A percentile compares a stretch with the other conserved stretches of the same genome.
Evolutionary conservation across 202 grass and related monocot genomes (phyloP).

Genomic region (Brachypodium distachyon): DNA sequence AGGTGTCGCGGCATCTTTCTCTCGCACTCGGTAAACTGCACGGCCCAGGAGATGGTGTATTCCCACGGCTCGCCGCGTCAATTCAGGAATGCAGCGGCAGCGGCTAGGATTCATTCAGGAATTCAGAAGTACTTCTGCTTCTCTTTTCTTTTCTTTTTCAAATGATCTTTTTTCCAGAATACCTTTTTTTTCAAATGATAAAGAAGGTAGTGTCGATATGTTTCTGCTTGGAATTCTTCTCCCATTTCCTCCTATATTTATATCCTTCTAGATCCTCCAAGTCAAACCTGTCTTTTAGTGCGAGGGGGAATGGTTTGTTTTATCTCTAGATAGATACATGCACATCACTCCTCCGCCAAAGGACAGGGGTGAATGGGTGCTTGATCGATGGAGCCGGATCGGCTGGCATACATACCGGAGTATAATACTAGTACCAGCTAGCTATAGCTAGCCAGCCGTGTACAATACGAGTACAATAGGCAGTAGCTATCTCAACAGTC

Average conservation of each 20-base stretch:
- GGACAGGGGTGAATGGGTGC: not conserved
- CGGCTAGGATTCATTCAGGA: too few relatives aligned
- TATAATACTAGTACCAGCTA: not conserved
- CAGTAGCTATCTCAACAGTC: not conserved
- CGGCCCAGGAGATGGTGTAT: not conserved
- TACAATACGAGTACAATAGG: too few relatives aligned
- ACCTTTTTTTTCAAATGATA: too few relatives aligned
- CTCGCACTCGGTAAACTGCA: not conserved
- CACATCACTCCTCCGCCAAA: not conserved
- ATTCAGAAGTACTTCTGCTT: too few relatives aligned
- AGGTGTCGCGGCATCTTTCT: conserved; percentile 15
- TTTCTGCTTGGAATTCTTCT: not conserved
- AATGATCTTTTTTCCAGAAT: too few relatives aligned
- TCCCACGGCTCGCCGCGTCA: not conserved
- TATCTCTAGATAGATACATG: not conserved
- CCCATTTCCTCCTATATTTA: too few relatives aligned
- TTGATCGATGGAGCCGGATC: not conserved
- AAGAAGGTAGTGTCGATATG: too few relatives aligned
- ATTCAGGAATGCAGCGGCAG: too few relatives aligned
- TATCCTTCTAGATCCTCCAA: not conserved
- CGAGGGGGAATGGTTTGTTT: not conserved
- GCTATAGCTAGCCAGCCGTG: too few relatives aligned
- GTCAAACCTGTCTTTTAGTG: not conserved
- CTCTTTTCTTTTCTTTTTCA: too few relatives aligned
- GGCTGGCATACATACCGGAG: not conserved